These are phyloP conservation scores for Dothideomycetes sp. DNA, from an alignment of 2,329 filamentous ascomycete genomes.

Conservation along the genomic window DNA sequence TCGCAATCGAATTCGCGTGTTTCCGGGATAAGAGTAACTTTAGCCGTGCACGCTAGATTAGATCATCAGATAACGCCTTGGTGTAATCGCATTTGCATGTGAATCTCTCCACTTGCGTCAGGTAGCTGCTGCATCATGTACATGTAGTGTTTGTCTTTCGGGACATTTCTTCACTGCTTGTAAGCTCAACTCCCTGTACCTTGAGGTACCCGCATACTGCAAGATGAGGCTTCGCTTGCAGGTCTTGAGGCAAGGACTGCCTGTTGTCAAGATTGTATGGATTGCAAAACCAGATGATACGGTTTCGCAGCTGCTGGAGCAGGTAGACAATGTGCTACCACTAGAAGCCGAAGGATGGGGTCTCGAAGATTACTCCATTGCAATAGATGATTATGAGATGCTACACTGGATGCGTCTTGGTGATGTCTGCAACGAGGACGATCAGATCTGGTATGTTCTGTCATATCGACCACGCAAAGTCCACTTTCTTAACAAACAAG, in stretches of 20 bases:
- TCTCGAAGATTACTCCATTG: constrained; percentile 79
- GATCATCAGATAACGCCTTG: neutral
- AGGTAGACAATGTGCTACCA: constrained; percentile 69
- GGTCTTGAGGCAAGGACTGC: constrained; percentile 62
- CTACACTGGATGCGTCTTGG: constrained; percentile 70
- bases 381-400: constrained; percentile 71
- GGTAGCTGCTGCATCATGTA: neutral
- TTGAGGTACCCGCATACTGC: neutral
- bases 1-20: neutral
- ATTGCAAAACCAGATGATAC: constrained; percentile 46
- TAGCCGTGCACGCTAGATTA: neutral
- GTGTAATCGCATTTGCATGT: neutral
- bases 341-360: constrained; percentile 76
- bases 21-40: neutral
- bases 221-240: constrained; percentile 63
- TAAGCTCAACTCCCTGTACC: neutral
- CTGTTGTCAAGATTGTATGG: constrained; percentile 63
- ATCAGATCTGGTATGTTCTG: constrained; percentile 67
- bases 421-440: constrained; percentile 66
- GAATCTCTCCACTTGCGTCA: neutral
- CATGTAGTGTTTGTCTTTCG: neutral
- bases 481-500: neutral
- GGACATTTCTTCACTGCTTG: neutral
- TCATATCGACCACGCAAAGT: constrained; percentile 3
- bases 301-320: constrained; percentile 63